Evolutionary conservation across 208 protist genomes (phyloP).

Genomic region (Acanthamoeba triangularis): DNA sequence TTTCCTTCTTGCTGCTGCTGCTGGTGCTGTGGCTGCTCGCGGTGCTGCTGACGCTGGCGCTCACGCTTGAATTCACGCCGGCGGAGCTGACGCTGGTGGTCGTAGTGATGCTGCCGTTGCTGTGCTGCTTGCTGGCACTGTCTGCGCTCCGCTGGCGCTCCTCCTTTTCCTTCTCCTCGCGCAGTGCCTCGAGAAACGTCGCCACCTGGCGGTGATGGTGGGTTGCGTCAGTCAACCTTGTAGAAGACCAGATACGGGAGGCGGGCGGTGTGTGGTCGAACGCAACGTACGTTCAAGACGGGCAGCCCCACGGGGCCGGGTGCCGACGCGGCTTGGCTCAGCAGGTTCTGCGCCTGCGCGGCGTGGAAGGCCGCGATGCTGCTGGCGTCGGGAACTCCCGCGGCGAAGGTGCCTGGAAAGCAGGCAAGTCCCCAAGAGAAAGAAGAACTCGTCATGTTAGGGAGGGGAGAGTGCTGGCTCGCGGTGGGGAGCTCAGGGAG

Average conservation of each 20-base stretch:
- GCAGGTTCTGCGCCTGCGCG: not conserved
- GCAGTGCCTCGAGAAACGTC: constrained; percentile 18
- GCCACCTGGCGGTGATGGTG: not conserved
- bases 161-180: constrained; percentile 34
- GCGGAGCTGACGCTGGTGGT: not conserved
- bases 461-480: not conserved
- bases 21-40: too few relatives aligned
- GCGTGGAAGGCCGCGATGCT: constrained; percentile 33
- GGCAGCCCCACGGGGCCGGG: not conserved
- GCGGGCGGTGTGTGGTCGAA: not conserved
- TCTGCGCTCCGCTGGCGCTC: not conserved
- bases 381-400: not conserved
- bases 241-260: not conserved
- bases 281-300: constrained; percentile 5
- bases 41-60: too few relatives aligned
- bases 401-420: not conserved
- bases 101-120: not conserved
- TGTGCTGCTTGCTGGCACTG: not conserved
- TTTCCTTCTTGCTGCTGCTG: not conserved
- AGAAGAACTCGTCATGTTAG: too few relatives aligned
- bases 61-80: not conserved
- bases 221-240: not conserved
- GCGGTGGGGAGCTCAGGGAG: too few relatives aligned
- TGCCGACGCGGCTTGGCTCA: not conserved
- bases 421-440: not conserved